These are phyloP conservation scores for Metrosideros polymorpha DNA, from an alignment of 441 rosid species.

Conservation along the genomic window DNA sequence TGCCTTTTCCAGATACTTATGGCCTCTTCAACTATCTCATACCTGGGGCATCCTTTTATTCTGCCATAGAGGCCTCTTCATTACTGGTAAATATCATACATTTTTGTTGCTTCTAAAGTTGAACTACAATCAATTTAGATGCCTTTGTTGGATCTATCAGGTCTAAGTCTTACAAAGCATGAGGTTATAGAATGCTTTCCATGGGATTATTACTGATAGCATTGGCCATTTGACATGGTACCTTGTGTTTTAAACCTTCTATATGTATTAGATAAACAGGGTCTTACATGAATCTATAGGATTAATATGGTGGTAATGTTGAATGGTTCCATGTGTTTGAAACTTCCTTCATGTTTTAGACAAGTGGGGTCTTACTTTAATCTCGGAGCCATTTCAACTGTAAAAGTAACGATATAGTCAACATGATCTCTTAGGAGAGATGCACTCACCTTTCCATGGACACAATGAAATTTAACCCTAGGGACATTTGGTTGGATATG, in stretches of 20 bases:
- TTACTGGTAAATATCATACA: conserved; percentile 55
- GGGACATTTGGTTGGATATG: background rate
- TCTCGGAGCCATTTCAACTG: background rate
- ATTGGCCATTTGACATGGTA: background rate
- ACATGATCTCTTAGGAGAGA: background rate
- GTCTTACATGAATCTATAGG: background rate
- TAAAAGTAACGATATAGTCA: background rate
- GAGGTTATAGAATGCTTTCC: background rate
- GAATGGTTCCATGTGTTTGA: background rate
- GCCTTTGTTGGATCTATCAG: background rate
- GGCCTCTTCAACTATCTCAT: conserved; percentile 74
- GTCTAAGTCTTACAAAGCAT: background rate
- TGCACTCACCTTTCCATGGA: background rate
- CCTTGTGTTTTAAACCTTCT: background rate
- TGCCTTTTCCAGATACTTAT: conserved; percentile 49
- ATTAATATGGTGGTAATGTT: background rate
- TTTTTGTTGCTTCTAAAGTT: background rate
- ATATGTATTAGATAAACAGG: background rate
- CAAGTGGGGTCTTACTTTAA: background rate
- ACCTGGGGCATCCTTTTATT: conserved; percentile 76
- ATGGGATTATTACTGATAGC: background rate
- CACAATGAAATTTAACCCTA: background rate
- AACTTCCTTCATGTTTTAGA: background rate
- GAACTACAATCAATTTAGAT: background rate
- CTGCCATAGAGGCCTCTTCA: conserved; percentile 68